These are phyloP conservation scores for Pestalotiopsis fici DNA, from an alignment of 2,329 filamentous ascomycete species.

Conservation along the genomic window DNA sequence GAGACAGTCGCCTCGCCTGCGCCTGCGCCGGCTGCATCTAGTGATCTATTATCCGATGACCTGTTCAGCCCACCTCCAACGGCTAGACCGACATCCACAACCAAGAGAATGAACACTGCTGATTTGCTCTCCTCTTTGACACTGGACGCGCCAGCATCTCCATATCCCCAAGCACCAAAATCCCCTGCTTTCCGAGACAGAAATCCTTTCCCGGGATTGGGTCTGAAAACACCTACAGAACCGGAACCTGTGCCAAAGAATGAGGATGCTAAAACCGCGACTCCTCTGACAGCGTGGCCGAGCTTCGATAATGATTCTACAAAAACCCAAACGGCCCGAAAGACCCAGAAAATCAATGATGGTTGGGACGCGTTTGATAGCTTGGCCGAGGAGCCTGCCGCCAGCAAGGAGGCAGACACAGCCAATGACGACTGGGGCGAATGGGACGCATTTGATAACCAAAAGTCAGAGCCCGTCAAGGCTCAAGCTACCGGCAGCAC, in stretches of 20 bases:
- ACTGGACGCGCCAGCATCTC: conserved; percentile 28
- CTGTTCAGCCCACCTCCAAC: conserved; percentile 28
- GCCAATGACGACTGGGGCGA: conserved; percentile 23
- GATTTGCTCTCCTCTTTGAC: conserved; percentile 35
- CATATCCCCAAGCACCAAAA: conserved; percentile 49
- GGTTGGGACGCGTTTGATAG: conserved; percentile 57
- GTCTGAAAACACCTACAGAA: conserved; percentile 43
- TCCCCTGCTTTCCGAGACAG: conserved; percentile 55
- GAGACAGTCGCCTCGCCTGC: conserved; percentile 45
- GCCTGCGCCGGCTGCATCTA: conserved; percentile 14
- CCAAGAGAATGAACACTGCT: conserved; percentile 15
- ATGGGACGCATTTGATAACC: conserved; percentile 25
- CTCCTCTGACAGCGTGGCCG: conserved; percentile 48
- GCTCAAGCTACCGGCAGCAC: conserved; percentile 18
- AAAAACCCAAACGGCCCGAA: conserved; percentile 4
- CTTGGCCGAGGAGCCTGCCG: conserved; percentile 29
- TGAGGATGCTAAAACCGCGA: conserved; percentile 31
- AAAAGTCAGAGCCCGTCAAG: conserved; percentile 12
- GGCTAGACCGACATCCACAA: conserved; percentile 17
- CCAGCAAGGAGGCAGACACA: conserved; percentile 18
- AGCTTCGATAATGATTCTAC: conserved; percentile 27
- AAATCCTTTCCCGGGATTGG: conserved; percentile 53
- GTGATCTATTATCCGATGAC: conserved; percentile 41
- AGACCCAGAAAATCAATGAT: conserved; percentile 34
- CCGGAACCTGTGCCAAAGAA: conserved; percentile 29